Evolutionary conservation across 78 protist genomes (phyloP).

Genomic region (Dictyostelium firmibasis): DNA sequence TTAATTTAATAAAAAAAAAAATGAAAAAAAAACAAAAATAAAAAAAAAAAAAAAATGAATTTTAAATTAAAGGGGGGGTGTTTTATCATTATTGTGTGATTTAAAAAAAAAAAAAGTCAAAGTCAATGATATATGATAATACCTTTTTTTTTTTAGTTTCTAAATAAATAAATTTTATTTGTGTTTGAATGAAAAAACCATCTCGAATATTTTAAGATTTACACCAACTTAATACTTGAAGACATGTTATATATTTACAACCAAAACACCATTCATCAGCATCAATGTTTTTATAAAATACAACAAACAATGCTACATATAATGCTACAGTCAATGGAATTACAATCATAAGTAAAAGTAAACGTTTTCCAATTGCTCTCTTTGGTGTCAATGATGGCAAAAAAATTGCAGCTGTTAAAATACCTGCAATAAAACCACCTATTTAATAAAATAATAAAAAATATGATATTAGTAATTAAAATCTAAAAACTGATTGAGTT

Average conservation of each 20-base stretch:
- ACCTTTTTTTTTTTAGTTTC: neutral
- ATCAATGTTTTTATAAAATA: constrained; percentile 51
- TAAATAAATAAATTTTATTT: neutral
- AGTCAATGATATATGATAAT: neutral
- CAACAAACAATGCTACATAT: constrained; percentile 30
- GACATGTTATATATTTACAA: constrained; percentile 73
- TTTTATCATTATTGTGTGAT: no score
- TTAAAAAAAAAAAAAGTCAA: neutral
- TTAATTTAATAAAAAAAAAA: neutral
- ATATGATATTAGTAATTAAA: neutral
- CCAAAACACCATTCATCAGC: constrained; percentile 62
- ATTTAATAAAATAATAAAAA: neutral
- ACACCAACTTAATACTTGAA: constrained; percentile 68
- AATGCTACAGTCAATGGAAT: constrained; percentile 52
- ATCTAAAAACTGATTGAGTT: no score
- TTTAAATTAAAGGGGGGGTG: neutral
- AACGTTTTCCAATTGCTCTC: constrained; percentile 47
- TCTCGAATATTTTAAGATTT: neutral
- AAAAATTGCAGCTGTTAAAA: constrained; percentile 54
- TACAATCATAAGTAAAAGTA: constrained; percentile 24
- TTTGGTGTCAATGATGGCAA: constrained; percentile 60
- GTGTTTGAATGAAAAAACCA: neutral
- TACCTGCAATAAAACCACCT: constrained; percentile 72
- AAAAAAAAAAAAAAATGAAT: neutral
- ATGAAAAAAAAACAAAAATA: neutral